phyloP scores from a whole-genome alignment of 2,329 filamentous ascomycete species.

The Cercospora sp. region DNA sequence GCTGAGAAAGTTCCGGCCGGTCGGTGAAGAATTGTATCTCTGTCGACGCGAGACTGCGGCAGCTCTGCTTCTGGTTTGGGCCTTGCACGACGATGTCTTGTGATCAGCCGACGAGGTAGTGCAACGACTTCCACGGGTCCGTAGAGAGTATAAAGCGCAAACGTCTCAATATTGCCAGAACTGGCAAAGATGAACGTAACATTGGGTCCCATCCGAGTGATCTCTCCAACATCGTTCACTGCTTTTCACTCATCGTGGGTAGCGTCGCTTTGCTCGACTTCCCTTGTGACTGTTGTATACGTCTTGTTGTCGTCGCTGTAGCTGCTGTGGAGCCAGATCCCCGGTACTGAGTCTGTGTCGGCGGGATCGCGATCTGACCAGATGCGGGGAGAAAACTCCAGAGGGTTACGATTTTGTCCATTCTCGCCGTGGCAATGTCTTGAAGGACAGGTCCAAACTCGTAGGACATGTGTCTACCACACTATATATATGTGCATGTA shows the following conservation, averaged over 20 bases:
- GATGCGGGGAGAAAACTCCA: conserved; percentile 12
- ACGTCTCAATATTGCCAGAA: not conserved
- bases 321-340: not conserved
- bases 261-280: not conserved
- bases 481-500: not conserved
- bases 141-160: not conserved
- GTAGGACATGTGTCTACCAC: too few species aligned
- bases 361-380: conserved; percentile 8
- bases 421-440: too few species aligned
- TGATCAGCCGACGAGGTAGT: not conserved
- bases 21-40: not conserved
- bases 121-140: not conserved
- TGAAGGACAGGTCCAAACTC: too few species aligned
- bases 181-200: not conserved
- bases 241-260: not conserved
- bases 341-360: not conserved
- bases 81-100: not conserved
- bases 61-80: too few species aligned
- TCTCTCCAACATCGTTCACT: not conserved
- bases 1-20: not conserved
- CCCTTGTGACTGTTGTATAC: not conserved
- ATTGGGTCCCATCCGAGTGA: too few species aligned
- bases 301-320: not conserved
- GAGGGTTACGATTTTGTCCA: conserved; percentile 5
- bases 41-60: not conserved